phyloP scores from a whole-genome alignment of 148 eudicot genomes.

The Nepenthes gracilis region DNA sequence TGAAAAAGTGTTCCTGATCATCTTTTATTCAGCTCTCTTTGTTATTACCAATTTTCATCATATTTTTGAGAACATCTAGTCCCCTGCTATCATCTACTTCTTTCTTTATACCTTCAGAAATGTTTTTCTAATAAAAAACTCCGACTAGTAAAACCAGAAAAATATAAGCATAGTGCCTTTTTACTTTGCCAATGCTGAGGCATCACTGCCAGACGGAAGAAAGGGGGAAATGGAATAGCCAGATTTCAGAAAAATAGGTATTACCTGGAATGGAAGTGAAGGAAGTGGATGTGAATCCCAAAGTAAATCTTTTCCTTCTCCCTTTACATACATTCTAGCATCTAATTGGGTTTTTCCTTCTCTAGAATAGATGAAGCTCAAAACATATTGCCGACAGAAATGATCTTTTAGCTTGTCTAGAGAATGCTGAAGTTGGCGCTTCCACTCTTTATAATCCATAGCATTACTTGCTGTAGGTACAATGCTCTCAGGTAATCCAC shows the following conservation, averaged over 20 bases:
- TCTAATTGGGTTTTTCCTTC: conserved; percentile 81
- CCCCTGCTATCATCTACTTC: too few species aligned
- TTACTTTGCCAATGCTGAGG: background rate
- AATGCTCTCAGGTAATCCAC: conserved; percentile 28
- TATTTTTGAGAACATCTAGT: too few species aligned
- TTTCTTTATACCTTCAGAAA: too few species aligned
- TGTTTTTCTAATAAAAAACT: too few species aligned
- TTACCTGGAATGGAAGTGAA: conserved; percentile 96
- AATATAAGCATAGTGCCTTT: too few species aligned
- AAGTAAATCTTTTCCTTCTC: conserved; percentile 46
- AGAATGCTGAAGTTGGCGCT: conserved; percentile 83
- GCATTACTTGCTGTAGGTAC: conserved; percentile 23
- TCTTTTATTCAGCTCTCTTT: too few species aligned
- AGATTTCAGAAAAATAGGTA: background rate
- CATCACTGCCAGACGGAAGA: background rate
- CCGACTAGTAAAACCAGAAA: too few species aligned
- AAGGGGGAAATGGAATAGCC: background rate
- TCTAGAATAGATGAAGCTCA: conserved; percentile 77
- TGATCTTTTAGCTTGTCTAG: conserved; percentile 90
- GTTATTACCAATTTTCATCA: too few species aligned
- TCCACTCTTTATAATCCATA: conserved; percentile 87
- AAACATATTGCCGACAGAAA: conserved; percentile 89
- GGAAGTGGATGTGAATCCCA: conserved; percentile 76
- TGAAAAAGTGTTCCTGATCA: too few species aligned
- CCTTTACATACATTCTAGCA: conserved; percentile 75